Evolutionary conservation across 768 basidiomycete genomes (phyloP).

Genomic region (Pisolithus tinctorius): DNA sequence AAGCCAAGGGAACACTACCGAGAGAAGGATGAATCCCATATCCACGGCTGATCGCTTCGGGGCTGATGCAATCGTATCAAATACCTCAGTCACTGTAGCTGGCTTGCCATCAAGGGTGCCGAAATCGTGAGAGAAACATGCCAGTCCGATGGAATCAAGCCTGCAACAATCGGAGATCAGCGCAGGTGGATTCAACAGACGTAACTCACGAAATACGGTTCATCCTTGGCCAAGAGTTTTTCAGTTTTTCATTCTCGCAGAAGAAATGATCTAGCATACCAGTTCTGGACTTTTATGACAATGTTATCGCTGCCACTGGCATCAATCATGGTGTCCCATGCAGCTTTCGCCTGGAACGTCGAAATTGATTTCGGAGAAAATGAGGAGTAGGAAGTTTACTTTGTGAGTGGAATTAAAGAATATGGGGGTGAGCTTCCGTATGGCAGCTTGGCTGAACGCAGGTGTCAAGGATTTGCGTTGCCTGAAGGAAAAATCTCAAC

Average conservation of each 20-base stretch:
- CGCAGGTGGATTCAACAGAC: no score
- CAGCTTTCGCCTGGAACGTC: conserved; percentile 12
- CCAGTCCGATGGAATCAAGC: no score
- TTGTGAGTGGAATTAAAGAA: conserved; percentile 25
- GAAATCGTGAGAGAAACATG: no score
- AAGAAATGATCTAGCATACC: background rate
- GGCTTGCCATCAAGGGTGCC: no score
- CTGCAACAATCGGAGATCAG: no score
- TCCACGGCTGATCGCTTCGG: no score
- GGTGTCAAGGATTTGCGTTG: conserved; percentile 23
- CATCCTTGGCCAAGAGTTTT: background rate
- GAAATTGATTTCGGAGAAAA: background rate
- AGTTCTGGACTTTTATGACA: conserved; percentile 6
- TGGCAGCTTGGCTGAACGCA: conserved; percentile 18
- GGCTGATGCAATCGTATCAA: no score
- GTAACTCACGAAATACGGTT: background rate
- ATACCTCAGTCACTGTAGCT: no score
- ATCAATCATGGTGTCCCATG: conserved; percentile 18
- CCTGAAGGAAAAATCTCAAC: conserved; percentile 2
- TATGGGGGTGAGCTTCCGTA: conserved; percentile 16
- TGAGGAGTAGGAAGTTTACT: conserved; percentile 2
- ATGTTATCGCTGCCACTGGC: background rate
- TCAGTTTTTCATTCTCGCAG: background rate
- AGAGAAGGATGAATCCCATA: no score
- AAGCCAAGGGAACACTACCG: no score